Percentiles rank a stretch among this genome's conserved stretches.
Evolutionary conservation across 257 asterid genomes (phyloP).

Genomic region (Lycium barbarum): DNA sequence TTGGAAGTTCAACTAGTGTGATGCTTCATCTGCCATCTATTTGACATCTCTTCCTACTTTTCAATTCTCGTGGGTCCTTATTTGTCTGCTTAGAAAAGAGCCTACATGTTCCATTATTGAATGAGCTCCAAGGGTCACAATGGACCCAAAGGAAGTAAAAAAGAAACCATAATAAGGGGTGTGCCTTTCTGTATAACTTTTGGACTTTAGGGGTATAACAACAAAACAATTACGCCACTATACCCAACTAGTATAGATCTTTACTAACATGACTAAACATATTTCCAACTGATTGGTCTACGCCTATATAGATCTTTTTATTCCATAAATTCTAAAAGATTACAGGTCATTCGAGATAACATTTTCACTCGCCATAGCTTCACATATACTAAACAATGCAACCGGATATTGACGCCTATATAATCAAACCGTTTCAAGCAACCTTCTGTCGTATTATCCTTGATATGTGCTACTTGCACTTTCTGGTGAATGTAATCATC

Average conservation of each 20-base stretch:
- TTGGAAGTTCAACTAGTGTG: neutral
- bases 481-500: neutral
- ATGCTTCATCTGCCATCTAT: slow-evolving; percentile 25
- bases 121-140: slow-evolving; percentile 7
- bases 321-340: neutral
- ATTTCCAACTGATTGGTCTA: neutral
- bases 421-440: neutral
- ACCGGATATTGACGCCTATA: too few relatives aligned
- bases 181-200: neutral
- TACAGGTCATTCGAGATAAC: neutral
- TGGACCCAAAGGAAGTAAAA: neutral
- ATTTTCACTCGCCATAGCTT: neutral
- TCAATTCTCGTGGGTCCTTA: slow-evolving; percentile 6
- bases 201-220: neutral
- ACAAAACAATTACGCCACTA: too few relatives aligned
- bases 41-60: neutral
- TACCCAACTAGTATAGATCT: too few relatives aligned
- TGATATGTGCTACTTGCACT: neutral
- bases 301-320: neutral
- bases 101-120: neutral
- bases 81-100: slow-evolving; percentile 6
- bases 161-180: neutral
- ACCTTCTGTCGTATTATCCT: neutral
- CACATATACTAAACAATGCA: neutral
- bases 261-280: neutral